These are phyloP conservation scores for Astragalus membranaceus DNA, from an alignment of 306 rosid genomes.

Conservation along the genomic window DNA sequence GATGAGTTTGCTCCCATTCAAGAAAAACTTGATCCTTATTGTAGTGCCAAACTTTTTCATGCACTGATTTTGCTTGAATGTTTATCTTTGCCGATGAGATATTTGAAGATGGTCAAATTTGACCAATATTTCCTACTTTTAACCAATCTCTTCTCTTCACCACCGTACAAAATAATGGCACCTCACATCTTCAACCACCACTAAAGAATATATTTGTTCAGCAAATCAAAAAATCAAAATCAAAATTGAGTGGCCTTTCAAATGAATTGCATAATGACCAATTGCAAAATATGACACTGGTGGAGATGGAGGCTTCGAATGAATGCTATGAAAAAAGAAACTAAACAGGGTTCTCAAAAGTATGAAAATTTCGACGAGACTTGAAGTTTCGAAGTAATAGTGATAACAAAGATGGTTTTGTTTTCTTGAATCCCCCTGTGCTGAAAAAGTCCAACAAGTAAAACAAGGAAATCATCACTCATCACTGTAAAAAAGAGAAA, in stretches of 20 bases:
- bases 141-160: slow-evolving; percentile 23
- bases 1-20: neutral
- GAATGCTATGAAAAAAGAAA: slow-evolving; percentile 22
- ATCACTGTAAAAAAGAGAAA: neutral
- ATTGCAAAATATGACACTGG: no score
- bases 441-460: slow-evolving; percentile 29
- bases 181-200: slow-evolving; percentile 21
- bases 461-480: neutral
- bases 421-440: neutral
- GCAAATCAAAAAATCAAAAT: neutral
- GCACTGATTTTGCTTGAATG: slow-evolving; percentile 27
- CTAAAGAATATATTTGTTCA: slow-evolving; percentile 46
- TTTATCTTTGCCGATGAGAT: slow-evolving; percentile 43
- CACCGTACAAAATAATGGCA: neutral
- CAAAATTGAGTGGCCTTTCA: neutral
- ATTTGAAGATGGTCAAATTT: slow-evolving; percentile 53
- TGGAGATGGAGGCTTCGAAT: neutral
- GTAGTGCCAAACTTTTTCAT: neutral
- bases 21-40: neutral
- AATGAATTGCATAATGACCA: neutral
- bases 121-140: slow-evolving; percentile 32
- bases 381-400: neutral
- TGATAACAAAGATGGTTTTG: neutral
- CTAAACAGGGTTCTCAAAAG: neutral
- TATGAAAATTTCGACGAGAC: neutral